phyloP scores from a whole-genome alignment of 2,329 filamentous ascomycete species.

The Aspergillus vadensis region DNA sequence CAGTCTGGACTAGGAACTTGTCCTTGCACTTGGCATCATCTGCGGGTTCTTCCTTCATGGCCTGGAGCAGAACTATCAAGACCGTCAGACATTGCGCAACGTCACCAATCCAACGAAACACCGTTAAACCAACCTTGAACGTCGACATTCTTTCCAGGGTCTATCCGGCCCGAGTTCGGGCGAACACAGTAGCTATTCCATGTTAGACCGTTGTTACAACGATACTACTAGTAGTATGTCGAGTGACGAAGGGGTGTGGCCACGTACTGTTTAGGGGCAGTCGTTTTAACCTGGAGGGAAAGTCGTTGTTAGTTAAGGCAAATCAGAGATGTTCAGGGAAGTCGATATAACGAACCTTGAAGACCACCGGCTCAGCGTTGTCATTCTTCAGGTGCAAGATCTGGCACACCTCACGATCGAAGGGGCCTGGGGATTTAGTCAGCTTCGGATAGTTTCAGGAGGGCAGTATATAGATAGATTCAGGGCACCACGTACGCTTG shows the following conservation, averaged over 20 bases:
- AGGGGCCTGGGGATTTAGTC: slow-evolving; percentile 55
- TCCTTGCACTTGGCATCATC: slow-evolving; percentile 87
- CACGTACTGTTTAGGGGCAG: slow-evolving; percentile 94
- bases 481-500: slow-evolving; percentile 62
- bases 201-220: slow-evolving; percentile 24
- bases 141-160: slow-evolving; percentile 84
- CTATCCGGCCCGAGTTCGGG: slow-evolving; percentile 94
- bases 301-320: slow-evolving; percentile 28
- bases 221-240: not conserved
- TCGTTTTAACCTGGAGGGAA: slow-evolving; percentile 83
- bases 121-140: slow-evolving; percentile 70
- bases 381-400: slow-evolving; percentile 61
- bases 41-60: slow-evolving; percentile 94
- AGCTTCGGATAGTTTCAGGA: slow-evolving; percentile 19
- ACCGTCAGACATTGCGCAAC: slow-evolving; percentile 26
- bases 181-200: slow-evolving; percentile 85
- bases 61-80: slow-evolving; percentile 80
- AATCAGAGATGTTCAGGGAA: not conserved
- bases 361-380: slow-evolving; percentile 61
- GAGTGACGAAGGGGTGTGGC: slow-evolving; percentile 16
- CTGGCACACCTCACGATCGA: slow-evolving; percentile 66
- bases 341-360: slow-evolving; percentile 57
- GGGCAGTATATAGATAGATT: slow-evolving; percentile 7
- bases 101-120: not conserved
- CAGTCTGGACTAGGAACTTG: slow-evolving; percentile 96